Percentiles rank a stretch among this genome's conserved stretches.
Evolutionary conservation across 768 basidiomycete genomes (phyloP).

Genomic region (Lentinula boryana): DNA sequence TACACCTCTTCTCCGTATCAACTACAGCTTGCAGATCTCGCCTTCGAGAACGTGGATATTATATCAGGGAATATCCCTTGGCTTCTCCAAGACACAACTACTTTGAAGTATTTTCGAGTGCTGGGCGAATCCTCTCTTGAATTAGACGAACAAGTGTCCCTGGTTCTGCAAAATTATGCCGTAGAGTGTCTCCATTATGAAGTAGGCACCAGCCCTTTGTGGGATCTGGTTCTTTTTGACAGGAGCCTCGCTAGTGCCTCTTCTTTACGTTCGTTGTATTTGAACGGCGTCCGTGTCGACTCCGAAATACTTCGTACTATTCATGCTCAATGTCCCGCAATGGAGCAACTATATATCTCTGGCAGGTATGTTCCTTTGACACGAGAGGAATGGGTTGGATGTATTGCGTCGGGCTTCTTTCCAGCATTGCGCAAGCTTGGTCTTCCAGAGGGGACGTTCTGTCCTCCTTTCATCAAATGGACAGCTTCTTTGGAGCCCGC

Average conservation of each 20-base stretch:
- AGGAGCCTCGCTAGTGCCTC: slow-evolving; percentile 16
- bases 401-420: slow-evolving; percentile 29
- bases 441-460: slow-evolving; percentile 32
- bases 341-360: slow-evolving; percentile 34
- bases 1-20: slow-evolving; percentile 26
- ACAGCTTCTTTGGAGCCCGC: slow-evolving; percentile 12
- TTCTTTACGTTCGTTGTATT: slow-evolving; percentile 31
- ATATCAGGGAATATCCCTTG: slow-evolving; percentile 33
- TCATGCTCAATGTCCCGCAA: slow-evolving; percentile 23
- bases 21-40: slow-evolving; percentile 29
- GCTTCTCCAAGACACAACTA: slow-evolving; percentile 29
- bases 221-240: slow-evolving; percentile 25
- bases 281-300: slow-evolving; percentile 36
- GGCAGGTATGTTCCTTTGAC: slow-evolving; percentile 34
- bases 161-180: slow-evolving; percentile 33
- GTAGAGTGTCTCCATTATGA: slow-evolving; percentile 40
- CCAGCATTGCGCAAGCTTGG: slow-evolving; percentile 27
- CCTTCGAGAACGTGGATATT: slow-evolving; percentile 39
- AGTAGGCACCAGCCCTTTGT: slow-evolving; percentile 21
- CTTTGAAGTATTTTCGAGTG: slow-evolving; percentile 32
- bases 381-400: slow-evolving; percentile 34
- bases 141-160: slow-evolving; percentile 33
- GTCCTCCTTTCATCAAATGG: slow-evolving; percentile 37
- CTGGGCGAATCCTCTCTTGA: slow-evolving; percentile 24
- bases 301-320: slow-evolving; percentile 27